phyloP scores from a whole-genome alignment of 2,329 filamentous ascomycete genomes.

The Neopestalotiopsis sp. region DNA sequence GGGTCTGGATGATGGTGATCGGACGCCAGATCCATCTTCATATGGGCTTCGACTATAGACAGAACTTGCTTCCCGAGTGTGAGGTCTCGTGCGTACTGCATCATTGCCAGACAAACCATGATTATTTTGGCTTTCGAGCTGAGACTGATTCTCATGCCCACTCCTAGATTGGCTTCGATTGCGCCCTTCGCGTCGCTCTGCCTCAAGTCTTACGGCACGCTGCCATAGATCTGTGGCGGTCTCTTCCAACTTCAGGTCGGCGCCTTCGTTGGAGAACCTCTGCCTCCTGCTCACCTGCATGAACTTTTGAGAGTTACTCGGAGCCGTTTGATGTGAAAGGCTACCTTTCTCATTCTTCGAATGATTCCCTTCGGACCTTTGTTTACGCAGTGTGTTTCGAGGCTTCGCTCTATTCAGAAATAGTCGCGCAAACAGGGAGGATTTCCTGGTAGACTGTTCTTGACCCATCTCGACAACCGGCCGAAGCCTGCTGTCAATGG shows the following conservation, averaged over 20 bases:
- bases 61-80: slow-evolving; percentile 8
- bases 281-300: not conserved
- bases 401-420: slow-evolving; percentile 38
- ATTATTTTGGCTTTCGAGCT: not conserved
- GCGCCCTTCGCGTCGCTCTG: slow-evolving; percentile 14
- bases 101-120: not conserved
- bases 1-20: slow-evolving; percentile 1
- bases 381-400: slow-evolving; percentile 23
- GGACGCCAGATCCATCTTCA: not conserved
- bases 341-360: slow-evolving; percentile 17
- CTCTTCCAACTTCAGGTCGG: slow-evolving; percentile 17
- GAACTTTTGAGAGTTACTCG: slow-evolving; percentile 1
- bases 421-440: slow-evolving; percentile 42
- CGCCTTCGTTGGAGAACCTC: not conserved
- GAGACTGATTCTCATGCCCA: not conserved
- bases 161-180: not conserved
- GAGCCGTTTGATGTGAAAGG: slow-evolving; percentile 6
- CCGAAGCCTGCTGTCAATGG: slow-evolving; percentile 43
- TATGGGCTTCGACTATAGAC: not conserved
- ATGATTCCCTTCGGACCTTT: slow-evolving; percentile 18
- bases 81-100: not conserved
- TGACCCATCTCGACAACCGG: slow-evolving; percentile 42
- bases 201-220: slow-evolving; percentile 20
- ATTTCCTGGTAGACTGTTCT: slow-evolving; percentile 20
- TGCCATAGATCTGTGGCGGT: slow-evolving; percentile 22